phyloP scores from a whole-genome alignment of 768 basidiomycete genomes.

The Suillus variegatus region DNA sequence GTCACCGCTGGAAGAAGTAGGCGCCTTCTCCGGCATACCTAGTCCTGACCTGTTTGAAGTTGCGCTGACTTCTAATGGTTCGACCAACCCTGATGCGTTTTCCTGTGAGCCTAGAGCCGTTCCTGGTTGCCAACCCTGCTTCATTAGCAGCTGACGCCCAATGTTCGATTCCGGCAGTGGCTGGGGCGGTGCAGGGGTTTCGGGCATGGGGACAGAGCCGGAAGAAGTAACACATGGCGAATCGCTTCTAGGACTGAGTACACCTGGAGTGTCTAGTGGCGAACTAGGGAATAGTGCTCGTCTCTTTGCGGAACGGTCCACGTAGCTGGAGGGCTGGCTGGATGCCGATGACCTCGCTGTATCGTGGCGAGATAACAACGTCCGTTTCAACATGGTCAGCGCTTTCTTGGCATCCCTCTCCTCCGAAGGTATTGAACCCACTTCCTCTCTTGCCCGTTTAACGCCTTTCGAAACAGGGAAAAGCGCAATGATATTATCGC shows the following conservation, averaged over 20 bases:
- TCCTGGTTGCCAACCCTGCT: slow-evolving; percentile 80
- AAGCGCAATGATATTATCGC: slow-evolving; percentile 55
- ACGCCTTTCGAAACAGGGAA: slow-evolving; percentile 31
- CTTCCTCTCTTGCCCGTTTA: slow-evolving; percentile 22
- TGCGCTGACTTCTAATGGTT: slow-evolving; percentile 53
- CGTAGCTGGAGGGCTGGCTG: slow-evolving; percentile 38
- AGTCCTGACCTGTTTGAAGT: slow-evolving; percentile 54
- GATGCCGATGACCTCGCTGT: slow-evolving; percentile 14
- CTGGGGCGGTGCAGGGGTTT: slow-evolving; percentile 41
- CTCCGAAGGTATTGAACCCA: slow-evolving; percentile 16
- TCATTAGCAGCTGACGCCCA: slow-evolving; percentile 66
- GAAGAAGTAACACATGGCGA: slow-evolving; percentile 18
- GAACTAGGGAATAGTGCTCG: slow-evolving; percentile 58
- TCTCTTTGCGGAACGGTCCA: slow-evolving; percentile 73
- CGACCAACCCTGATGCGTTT: slow-evolving; percentile 42
- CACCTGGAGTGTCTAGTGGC: slow-evolving; percentile 54
- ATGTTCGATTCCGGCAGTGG: slow-evolving; percentile 61
- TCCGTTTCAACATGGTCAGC: slow-evolving; percentile 64
- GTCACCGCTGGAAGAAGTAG: slow-evolving; percentile 21
- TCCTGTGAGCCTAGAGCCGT: slow-evolving; percentile 32
- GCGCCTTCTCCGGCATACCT: slow-evolving; percentile 40
- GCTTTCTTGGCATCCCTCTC: slow-evolving; percentile 61
- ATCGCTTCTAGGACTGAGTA: slow-evolving; percentile 29
- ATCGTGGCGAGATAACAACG: slow-evolving; percentile 55
- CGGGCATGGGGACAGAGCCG: slow-evolving; percentile 13